Percentiles rank a stretch among this genome's conserved stretches.
These are phyloP conservation scores for Plasmodium billcollinsi DNA, from an alignment of 169 alveolate species.

Conservation along the genomic window DNA sequence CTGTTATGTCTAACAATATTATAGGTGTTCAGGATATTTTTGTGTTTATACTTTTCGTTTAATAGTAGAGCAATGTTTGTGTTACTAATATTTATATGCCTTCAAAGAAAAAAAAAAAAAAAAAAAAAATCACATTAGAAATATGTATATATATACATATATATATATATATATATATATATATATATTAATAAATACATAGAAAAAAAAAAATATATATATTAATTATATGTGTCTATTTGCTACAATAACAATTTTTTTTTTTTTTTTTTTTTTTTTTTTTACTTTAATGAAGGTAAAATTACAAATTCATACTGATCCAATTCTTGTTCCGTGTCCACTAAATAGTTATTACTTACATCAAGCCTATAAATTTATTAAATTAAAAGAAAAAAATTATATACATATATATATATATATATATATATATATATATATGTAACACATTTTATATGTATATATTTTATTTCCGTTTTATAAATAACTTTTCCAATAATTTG, in stretches of 20 bases:
- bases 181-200: too few relatives aligned
- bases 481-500: slow-evolving; percentile 61
- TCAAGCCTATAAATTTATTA: slow-evolving; percentile 37
- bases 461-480: background rate
- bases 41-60: slow-evolving; percentile 46
- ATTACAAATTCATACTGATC: slow-evolving; percentile 32
- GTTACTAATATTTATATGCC: slow-evolving; percentile 54
- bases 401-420: background rate
- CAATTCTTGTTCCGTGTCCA: slow-evolving; percentile 40
- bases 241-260: background rate
- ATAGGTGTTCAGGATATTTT: slow-evolving; percentile 21
- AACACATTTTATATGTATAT: background rate
- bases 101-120: slow-evolving; percentile 17
- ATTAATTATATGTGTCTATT: background rate
- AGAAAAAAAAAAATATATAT: too few relatives aligned
- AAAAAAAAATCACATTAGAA: background rate
- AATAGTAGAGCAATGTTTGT: slow-evolving; percentile 40
- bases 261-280: slow-evolving; percentile 9
- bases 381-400: slow-evolving; percentile 15
- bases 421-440: background rate
- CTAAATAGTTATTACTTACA: slow-evolving; percentile 52
- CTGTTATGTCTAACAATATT: slow-evolving; percentile 1
- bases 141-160: slow-evolving; percentile 2
- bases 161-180: slow-evolving; percentile 1
- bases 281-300: slow-evolving; percentile 59